Base-by-base conservation (phyloP, 176 grass and related monocot species). In the Olyra latifolia region DNA sequence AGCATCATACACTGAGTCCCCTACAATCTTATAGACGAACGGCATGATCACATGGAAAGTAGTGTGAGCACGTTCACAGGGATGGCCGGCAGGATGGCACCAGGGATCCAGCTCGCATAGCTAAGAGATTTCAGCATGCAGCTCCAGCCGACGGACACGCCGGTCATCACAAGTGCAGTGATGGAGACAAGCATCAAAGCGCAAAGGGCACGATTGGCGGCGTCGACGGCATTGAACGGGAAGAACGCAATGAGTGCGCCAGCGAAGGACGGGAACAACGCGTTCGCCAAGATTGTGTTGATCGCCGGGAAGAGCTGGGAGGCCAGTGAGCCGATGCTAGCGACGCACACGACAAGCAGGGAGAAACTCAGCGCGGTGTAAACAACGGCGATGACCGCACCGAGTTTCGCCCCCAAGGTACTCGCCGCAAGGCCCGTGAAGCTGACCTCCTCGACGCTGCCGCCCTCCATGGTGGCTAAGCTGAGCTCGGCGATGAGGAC, bases 41-140 rank as follows among this genome's bases (percentile, higher is more conserved):
- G 91, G 94, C 25, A 89, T 93, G 82, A 97, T 93, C 5, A 93
- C 91, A 40, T 93, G 94, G 70, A 97, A 97, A 1, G 91, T 89
- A 94, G 76, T 1, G 94, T 97, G 27, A 94, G 83, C 57, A 97
- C 91, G 0, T 89, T 91, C 16, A 94, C 84, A 0, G 89, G 89
- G 29, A 97, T 88, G 19, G 89, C 94, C 0, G 87, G 87, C 49
- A 90, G 38, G 70, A 94, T 91, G 0, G 84, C 45, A 1, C 74
- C 43, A 0, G 79, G 91, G 6, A 47, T 85, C 89, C 91, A 97
- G 69, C 86, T 82, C 40, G 94, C 78, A 58, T 78, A 53, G 1
- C 41, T 41, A n/a, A 94, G 82, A 49, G 94, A 89, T 17, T 5
- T 66, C 30, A 94, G 61, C 87, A 94, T 57, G 83, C 85, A 86